Base-by-base conservation (phyloP, 1,284 basidiomycete species). In the Sutorius eximius region DNA sequence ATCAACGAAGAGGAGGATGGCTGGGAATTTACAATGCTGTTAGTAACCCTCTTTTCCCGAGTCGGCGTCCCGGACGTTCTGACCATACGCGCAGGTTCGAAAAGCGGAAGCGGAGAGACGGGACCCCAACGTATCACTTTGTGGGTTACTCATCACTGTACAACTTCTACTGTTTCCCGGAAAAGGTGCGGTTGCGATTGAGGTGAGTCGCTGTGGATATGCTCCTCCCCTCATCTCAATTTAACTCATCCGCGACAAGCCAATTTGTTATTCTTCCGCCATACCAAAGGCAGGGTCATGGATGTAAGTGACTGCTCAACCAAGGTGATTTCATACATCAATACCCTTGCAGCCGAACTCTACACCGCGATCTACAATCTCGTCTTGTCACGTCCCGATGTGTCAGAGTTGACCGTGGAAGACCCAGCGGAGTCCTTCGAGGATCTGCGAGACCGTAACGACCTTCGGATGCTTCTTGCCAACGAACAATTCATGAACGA, bases 361-460 rank as follows among this genome's bases (percentile, higher is more conserved):
- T 99, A 98, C 77, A 84, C 77, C 30, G 84, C 93, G 1, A 89
- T 96, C 43, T 96, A 95, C 74, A 81, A 87, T 64, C 82, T 91
- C 67, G 81, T 91, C 48, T 73, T 92, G 36, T 74, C 78, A 8
- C 81, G 85, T 38, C 75, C 85, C 0, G 76, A 82, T 42, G 85
- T 98, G 33, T 85, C 88, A 11, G 96, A 99, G 71, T 77, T 99
- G 50, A 98, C 95, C 0, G 91, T 99, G 20, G 96, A 99, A 75
- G 96, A 99, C 70, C 96, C 96, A 0, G 93, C 93, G 0, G 96
- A 99, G 73, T 89, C 91, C 10, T 96, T 97, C 67, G 95, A 97
- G 69, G 93, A 97, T 67, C 79, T 99, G 51, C 82, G 96, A 34
- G 97, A 99, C 73, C 86, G 91, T 47, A 91, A 91, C 65, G 97